These are phyloP conservation scores for Penicillium flavigenum DNA, from an alignment of 495 filamentous ascomycete genomes.

Conservation along the genomic window DNA sequence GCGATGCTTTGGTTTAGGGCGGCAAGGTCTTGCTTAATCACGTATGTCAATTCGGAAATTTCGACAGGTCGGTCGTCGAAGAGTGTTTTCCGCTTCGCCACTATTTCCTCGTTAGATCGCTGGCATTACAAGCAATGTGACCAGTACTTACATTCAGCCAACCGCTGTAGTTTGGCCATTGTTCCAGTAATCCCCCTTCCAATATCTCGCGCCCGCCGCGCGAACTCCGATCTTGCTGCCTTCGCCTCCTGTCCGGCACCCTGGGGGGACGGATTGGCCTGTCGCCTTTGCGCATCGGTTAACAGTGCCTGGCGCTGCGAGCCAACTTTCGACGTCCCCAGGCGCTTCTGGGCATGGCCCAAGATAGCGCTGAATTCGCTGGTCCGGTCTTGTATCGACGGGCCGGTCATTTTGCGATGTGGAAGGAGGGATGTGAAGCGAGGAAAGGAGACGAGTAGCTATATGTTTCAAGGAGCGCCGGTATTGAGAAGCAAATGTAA, in stretches of 20 bases:
- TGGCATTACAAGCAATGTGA: not conserved
- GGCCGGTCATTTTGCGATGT: constrained; percentile 49
- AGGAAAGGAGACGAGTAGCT: not conserved
- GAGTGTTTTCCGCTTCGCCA: constrained; percentile 93
- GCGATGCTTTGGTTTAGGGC: constrained; percentile 85
- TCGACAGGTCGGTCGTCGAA: constrained; percentile 97
- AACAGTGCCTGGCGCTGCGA: constrained; percentile 80
- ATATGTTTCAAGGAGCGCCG: constrained; percentile 7
- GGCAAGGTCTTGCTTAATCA: constrained; percentile 96
- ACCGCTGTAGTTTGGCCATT: constrained; percentile 88
- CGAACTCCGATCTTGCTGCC: constrained; percentile 73
- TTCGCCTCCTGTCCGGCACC: constrained; percentile 40
- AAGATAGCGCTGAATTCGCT: constrained; percentile 91
- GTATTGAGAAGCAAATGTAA: constrained; percentile 1
- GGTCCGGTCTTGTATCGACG: constrained; percentile 94
- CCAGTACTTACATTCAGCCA: constrained; percentile 70
- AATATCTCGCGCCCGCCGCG: constrained; percentile 83
- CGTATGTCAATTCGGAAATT: constrained; percentile 91
- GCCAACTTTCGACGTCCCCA: constrained; percentile 66
- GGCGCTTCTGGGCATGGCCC: constrained; percentile 72
- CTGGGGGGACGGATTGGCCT: constrained; percentile 63
- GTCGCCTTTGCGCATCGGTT: constrained; percentile 66
- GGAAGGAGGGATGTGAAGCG: not conserved
- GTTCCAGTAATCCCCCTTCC: constrained; percentile 86
- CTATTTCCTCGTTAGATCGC: constrained; percentile 38